Evolutionary conservation across 768 basidiomycete genomes (phyloP), one percentile per base, ranked within the genome.

Genomic region (Bullera alba): DNA sequence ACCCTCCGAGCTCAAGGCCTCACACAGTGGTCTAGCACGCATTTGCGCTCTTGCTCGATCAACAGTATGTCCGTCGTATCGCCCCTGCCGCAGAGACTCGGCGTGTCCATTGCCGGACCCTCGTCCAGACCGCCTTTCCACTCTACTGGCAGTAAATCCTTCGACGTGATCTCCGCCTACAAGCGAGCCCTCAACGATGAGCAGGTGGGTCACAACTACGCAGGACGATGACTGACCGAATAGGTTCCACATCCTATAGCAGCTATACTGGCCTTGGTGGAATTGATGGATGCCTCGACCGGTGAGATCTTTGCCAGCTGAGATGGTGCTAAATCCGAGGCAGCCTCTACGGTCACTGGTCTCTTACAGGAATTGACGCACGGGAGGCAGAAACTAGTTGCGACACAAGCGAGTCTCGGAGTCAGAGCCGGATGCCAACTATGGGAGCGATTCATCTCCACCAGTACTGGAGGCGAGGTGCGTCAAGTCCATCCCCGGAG

Each of bases 221-320:
- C n/a, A n/a, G n/a, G n/a, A n/a, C n/a, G n/a, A n/a, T n/a, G n/a
- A n/a, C n/a, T n/a, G n/a, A n/a, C n/a, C n/a, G n/a, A n/a, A n/a
- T 7, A 70, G 68, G 62, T 67, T 5, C 66, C 71, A 32, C 71
- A 70, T 47, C 91, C 91, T 7, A 76, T 93, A 19, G 92, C 90
- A 17, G 92, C 92, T 15, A 88, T 96, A 50, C 77, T 87, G 19
- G 80, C 89, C 12, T 77, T 95, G 42, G 84, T 88, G 2, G 81
- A 91, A 66, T 76, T 90, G 28, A 82, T 95, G 54, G 79, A 85
- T 57, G 77, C 80, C 52, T 90, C 89, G 23, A 78, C 83, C 72
- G 86, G 87, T 86, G 69, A 61, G 76, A 23, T 5, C 21, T 43
- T 43, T 27, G 42, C 6, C 42, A 6, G 14, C 12, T 8, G n/a